A percentile compares a stretch with the other conserved stretches of the same genome.
phyloP scores from a whole-genome alignment of 2,329 filamentous ascomycete species.

The Ophiocordyceps robertsii region DNA sequence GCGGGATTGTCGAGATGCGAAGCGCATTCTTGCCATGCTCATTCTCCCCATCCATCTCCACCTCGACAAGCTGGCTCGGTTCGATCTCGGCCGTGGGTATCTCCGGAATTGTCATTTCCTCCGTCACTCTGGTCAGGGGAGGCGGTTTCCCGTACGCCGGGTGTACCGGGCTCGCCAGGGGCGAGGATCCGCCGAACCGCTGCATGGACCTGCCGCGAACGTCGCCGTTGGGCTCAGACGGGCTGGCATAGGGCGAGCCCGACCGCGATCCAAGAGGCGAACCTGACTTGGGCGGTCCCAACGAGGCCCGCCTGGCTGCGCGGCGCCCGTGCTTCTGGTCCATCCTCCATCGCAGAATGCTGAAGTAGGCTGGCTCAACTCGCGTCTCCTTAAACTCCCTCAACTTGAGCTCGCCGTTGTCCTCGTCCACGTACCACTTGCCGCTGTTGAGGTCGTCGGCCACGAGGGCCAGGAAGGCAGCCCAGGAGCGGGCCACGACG shows the following conservation, averaged over 20 bases:
- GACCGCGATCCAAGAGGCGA: slow-evolving; percentile 35
- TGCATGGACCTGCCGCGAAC: slow-evolving; percentile 60
- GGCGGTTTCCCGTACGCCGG: slow-evolving; percentile 55
- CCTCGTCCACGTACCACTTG: slow-evolving; percentile 88
- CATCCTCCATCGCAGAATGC: slow-evolving; percentile 86
- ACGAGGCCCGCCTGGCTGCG: slow-evolving; percentile 39
- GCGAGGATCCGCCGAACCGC: slow-evolving; percentile 51
- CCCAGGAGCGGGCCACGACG: slow-evolving; percentile 87
- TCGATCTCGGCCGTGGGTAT: slow-evolving; percentile 24
- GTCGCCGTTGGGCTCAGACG: slow-evolving; percentile 43
- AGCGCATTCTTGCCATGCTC: slow-evolving; percentile 11
- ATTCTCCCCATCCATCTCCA: slow-evolving; percentile 39
- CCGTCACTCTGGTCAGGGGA: slow-evolving; percentile 60
- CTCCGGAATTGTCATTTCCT: slow-evolving; percentile 41
- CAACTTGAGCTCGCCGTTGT: slow-evolving; percentile 80
- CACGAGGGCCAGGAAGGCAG: slow-evolving; percentile 68
- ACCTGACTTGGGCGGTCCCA: slow-evolving; percentile 24
- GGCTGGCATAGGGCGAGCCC: slow-evolving; percentile 51
- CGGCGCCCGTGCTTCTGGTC: slow-evolving; percentile 86
- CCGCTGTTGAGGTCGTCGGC: slow-evolving; percentile 85
- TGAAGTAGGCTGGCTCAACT: slow-evolving; percentile 86
- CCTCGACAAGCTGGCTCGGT: slow-evolving; percentile 39
- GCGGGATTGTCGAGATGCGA: slow-evolving; percentile 16
- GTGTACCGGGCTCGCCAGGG: slow-evolving; percentile 49
- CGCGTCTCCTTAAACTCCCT: slow-evolving; percentile 81